phyloP scores from a whole-genome alignment of 768 basidiomycete species.

The Pisolithus orientalis region DNA sequence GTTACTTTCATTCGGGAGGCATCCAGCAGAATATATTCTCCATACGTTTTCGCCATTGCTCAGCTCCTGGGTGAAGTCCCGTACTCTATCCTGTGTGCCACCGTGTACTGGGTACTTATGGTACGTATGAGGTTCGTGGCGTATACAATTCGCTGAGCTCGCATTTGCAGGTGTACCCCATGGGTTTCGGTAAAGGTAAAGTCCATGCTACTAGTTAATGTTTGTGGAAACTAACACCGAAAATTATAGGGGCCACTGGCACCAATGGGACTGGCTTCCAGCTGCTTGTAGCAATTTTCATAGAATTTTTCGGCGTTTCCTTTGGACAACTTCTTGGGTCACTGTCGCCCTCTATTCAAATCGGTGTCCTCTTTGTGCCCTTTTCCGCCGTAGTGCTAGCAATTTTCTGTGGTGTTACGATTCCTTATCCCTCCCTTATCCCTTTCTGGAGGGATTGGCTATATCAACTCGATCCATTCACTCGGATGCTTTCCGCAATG shows the following conservation, averaged over 20 bases:
- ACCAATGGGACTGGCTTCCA: slow-evolving; percentile 65
- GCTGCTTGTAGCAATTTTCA: slow-evolving; percentile 61
- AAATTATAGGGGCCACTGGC: slow-evolving; percentile 41
- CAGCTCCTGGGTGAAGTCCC: slow-evolving; percentile 82
- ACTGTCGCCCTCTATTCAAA: slow-evolving; percentile 68
- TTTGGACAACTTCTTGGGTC: slow-evolving; percentile 72
- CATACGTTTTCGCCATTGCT: slow-evolving; percentile 77
- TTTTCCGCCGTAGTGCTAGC: slow-evolving; percentile 59
- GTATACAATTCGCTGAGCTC: background rate
- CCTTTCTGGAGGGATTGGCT: slow-evolving; percentile 76
- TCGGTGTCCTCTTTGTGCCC: slow-evolving; percentile 78
- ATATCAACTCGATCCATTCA: slow-evolving; percentile 68
- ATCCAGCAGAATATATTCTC: slow-evolving; percentile 80
- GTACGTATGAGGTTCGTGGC: slow-evolving; percentile 26
- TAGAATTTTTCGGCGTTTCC: slow-evolving; percentile 68
- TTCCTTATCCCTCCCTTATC: slow-evolving; percentile 59
- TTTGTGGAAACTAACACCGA: background rate
- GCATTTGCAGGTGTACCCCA: slow-evolving; percentile 45
- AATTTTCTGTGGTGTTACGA: slow-evolving; percentile 77
- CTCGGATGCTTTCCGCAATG: slow-evolving; percentile 64
- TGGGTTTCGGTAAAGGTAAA: slow-evolving; percentile 48
- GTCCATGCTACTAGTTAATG: background rate
- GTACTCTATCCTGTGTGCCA: slow-evolving; percentile 61
- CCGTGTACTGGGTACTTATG: slow-evolving; percentile 74
- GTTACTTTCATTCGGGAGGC: slow-evolving; percentile 50